Percentiles rank a stretch among this genome's conserved stretches.
These are phyloP conservation scores for Thalia dealbata DNA, from an alignment of 176 grass and related monocot species.

Conservation along the genomic window DNA sequence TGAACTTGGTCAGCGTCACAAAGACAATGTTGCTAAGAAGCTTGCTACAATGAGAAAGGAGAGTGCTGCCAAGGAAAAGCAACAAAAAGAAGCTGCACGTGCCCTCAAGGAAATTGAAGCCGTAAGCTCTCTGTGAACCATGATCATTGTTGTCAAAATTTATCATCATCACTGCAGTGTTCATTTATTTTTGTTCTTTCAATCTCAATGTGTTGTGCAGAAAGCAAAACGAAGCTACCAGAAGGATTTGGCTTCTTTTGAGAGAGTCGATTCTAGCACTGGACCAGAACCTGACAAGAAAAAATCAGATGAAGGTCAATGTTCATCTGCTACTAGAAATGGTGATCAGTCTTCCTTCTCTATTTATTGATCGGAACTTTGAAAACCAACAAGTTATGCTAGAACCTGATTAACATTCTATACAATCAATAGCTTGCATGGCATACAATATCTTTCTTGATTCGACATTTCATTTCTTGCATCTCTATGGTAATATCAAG, in stretches of 20 bases:
- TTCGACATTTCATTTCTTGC: not conserved
- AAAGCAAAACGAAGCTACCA: conserved; percentile 92
- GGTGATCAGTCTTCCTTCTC: conserved; percentile 41
- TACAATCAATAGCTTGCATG: not conserved
- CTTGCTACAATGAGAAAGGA: conserved; percentile 79
- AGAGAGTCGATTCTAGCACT: conserved; percentile 14
- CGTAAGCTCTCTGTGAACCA: conserved; percentile 26
- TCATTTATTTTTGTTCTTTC: not conserved
- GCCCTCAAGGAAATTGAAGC: conserved; percentile 85
- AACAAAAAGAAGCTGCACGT: conserved; percentile 60
- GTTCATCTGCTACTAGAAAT: conserved; percentile 45
- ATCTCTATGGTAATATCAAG: not conserved
- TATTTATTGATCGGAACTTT: conserved; percentile 12
- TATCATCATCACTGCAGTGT: not conserved
- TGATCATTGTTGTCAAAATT: not conserved
- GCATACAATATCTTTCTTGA: not conserved
- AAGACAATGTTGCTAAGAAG: conserved; percentile 74
- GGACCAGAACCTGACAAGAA: conserved; percentile 35
- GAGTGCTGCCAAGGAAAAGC: conserved; percentile 65
- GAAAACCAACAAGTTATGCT: conserved; percentile 1
- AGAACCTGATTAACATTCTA: not conserved
- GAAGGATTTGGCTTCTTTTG: conserved; percentile 51
- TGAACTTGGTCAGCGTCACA: conserved; percentile 92
- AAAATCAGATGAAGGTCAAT: conserved; percentile 30
- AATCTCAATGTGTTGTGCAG: conserved; percentile 24